These are phyloP conservation scores for Neoconidiobolus thromboides DNA, from an alignment of 371 early-diverging fungal genomes.

Conservation along the genomic window DNA sequence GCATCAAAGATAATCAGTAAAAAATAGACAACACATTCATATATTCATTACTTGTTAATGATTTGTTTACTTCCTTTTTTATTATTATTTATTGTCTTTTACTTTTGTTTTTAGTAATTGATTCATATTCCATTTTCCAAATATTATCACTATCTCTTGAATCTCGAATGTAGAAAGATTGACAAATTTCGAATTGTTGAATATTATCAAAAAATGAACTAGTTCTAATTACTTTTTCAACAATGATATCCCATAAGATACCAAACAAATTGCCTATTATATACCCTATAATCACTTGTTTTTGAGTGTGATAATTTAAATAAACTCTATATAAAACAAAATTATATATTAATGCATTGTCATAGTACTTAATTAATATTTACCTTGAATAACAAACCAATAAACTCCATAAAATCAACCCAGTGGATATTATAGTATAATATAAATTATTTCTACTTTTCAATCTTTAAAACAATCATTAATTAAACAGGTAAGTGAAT, in stretches of 20 bases:
- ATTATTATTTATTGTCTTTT: too few relatives aligned
- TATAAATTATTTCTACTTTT: constrained; percentile 11
- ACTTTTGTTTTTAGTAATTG: too few relatives aligned
- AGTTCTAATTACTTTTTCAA: constrained; percentile 5
- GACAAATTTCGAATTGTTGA: too few relatives aligned
- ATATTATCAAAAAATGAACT: too few relatives aligned
- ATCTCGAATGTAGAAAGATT: too few relatives aligned
- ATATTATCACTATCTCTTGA: too few relatives aligned
- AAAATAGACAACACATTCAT: too few relatives aligned
- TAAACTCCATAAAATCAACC: constrained; percentile 16
- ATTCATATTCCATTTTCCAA: too few relatives aligned
- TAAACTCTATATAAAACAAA: constrained; percentile 34
- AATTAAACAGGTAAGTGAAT: background rate
- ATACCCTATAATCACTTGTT: constrained; percentile 56
- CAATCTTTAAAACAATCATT: background rate
- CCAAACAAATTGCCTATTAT: constrained; percentile 36
- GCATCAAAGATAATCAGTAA: too few relatives aligned
- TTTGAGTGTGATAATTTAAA: constrained; percentile 56
- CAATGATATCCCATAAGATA: constrained; percentile 29
- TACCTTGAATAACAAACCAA: constrained; percentile 37
- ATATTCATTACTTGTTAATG: too few relatives aligned
- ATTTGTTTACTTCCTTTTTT: too few relatives aligned
- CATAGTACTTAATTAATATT: background rate
- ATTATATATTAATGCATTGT: background rate
- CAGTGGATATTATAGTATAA: constrained; percentile 16